Conservation (phyloP, 2,329 filamentous ascomycete species). For the Westerdykella aurantiaca region DNA sequence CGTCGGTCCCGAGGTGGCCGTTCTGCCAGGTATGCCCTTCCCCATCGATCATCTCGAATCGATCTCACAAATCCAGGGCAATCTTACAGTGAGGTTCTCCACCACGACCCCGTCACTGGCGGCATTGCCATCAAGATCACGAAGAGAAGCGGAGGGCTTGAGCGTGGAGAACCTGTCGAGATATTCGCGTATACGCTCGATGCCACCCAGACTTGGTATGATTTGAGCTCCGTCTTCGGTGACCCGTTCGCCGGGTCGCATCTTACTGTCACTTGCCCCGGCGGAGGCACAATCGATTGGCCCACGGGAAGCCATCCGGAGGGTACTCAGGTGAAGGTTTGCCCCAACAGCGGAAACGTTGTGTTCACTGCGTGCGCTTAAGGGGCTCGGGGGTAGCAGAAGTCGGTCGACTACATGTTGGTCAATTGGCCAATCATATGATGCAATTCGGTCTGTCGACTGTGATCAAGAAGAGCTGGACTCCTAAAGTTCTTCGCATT, state of each 20-base stretch:
- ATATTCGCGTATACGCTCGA: conserved; percentile 23
- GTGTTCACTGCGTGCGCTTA: conserved; percentile 18
- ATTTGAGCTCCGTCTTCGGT: conserved; percentile 21
- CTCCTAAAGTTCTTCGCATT: too few species aligned
- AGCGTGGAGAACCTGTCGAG: conserved; percentile 15
- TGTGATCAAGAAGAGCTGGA: too few species aligned
- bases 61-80: conserved; percentile 8
- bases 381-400: not conserved
- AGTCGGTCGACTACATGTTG: too few species aligned
- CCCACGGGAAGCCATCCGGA: conserved; percentile 18
- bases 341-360: conserved; percentile 12
- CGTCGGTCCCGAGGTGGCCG: conserved; percentile 10
- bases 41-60: not conserved
- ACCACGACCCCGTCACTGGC: conserved; percentile 13
- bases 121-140: conserved; percentile 27
- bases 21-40: conserved; percentile 12
- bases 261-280: conserved; percentile 15
- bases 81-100: conserved; percentile 16
- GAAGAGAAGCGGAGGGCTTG: conserved; percentile 15
- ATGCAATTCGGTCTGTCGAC: too few species aligned
- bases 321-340: conserved; percentile 18
- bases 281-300: conserved; percentile 19
- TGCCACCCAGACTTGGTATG: conserved; percentile 20
- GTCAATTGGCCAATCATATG: not conserved
- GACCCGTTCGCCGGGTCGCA: conserved; percentile 24